Base-by-base conservation (phyloP, 2,329 filamentous ascomycete genomes). In the Beauveria pseudobassiana region DNA sequence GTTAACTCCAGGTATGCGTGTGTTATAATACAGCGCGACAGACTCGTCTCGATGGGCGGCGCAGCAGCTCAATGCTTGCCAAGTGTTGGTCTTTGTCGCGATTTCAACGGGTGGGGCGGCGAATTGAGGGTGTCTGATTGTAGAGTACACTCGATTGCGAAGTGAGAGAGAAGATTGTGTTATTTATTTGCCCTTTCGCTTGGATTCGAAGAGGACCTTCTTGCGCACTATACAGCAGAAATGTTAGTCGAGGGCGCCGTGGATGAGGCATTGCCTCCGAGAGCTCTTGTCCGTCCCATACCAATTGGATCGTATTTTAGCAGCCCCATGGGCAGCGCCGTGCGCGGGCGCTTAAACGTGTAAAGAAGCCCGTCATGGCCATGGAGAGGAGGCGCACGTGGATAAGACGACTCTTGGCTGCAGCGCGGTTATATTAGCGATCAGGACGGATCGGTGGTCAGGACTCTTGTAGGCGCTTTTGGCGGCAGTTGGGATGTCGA, bases 291-390 rank as follows among this genome's bases (percentile, higher is more conserved):
- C 12, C 24, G 22, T 16, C 16, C 58, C 73, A 67, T 86, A 96
- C 91, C 88, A 66, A 99, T 93, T 48, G 95, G 95, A 74, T 99
- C 95, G 77, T 99, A 99, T 81, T 99, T 99, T 69, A 99, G 80
- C 91, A 99, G 95, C 79, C 92, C 96, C 77, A 99, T 84, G 62
- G 96, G 93, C 50, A 88, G 82, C 65, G 92, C 83, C 34, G 85
- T 83, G 68, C 95, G 88, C 14, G 92, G 93, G 63, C 96, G 87
- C 68, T 88, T 83, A 76, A 96, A 87, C 59, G 91, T 96, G 76
- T 93, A 93, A 82, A 99, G 83, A 92, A 99, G 71, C 95, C 95
- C 28, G 95, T 99, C 88, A 96, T 88, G 74, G 95, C 95, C 95
- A 99, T 99, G 66, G 92, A 96, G 75, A 99, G 82, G 68, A 99